These are phyloP conservation scores for Coniochaeta prunicola DNA, from an alignment of 2,329 filamentous ascomycete genomes.

Conservation along the genomic window DNA sequence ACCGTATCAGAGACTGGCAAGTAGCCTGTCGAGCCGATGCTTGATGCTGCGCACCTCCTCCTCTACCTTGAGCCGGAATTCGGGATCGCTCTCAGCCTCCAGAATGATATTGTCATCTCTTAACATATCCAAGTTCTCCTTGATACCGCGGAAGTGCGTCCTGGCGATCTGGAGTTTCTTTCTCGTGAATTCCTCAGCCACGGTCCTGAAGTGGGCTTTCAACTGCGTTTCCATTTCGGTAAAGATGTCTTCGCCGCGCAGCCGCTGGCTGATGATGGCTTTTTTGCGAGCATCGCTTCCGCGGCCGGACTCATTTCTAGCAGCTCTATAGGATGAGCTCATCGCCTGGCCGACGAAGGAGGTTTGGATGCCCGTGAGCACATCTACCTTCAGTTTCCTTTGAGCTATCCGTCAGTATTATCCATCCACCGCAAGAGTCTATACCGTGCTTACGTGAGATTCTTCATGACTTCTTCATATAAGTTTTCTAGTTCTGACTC, in stretches of 20 bases:
- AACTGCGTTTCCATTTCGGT: constrained; percentile 19
- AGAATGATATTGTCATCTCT: constrained; percentile 26
- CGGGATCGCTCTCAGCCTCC: constrained; percentile 28
- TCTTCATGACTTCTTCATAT: constrained; percentile 15
- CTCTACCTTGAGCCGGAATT: constrained; percentile 24
- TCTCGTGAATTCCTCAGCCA: constrained; percentile 15
- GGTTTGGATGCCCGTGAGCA: constrained; percentile 26
- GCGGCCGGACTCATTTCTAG: constrained; percentile 23
- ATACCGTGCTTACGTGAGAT: constrained; percentile 7
- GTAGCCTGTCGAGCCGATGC: background rate
- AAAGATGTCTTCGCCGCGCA: constrained; percentile 22
- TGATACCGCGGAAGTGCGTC: constrained; percentile 18
- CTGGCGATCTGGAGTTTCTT: constrained; percentile 10
- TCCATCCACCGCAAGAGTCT: background rate
- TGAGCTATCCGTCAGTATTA: background rate
- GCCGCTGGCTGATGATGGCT: constrained; percentile 19
- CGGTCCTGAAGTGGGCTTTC: constrained; percentile 12
- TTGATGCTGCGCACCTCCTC: constrained; percentile 6
- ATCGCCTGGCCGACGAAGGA: constrained; percentile 29
- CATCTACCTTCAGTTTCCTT: constrained; percentile 26
- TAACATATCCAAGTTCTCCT: constrained; percentile 25
- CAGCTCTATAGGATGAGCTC: constrained; percentile 23
- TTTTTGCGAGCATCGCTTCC: constrained; percentile 26
- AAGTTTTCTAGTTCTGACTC: constrained; percentile 17
- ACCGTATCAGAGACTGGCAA: background rate